Conservation (phyloP, 1,139 yeast genomes). For the Pichia terricola region DNA sequence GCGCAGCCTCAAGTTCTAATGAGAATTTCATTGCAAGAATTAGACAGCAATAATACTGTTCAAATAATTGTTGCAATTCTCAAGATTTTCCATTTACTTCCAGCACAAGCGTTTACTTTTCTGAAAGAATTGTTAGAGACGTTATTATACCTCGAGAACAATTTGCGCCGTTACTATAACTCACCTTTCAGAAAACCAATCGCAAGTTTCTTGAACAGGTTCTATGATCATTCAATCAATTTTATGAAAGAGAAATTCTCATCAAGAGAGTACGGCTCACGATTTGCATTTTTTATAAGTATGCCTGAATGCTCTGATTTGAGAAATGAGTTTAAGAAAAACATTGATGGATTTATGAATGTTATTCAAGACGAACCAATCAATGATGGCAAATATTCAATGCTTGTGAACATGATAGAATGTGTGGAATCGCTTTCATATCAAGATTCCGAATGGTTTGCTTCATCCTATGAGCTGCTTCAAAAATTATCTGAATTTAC, state of each 20-base stretch:
- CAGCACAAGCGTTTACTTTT: conserved; percentile 86
- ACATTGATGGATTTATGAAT: conserved; percentile 32
- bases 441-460: conserved; percentile 56
- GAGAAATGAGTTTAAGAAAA: conserved; percentile 44
- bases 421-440: conserved; percentile 44
- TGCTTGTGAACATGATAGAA: conserved; percentile 65
- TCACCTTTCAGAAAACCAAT: conserved; percentile 93
- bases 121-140: conserved; percentile 79
- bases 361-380: conserved; percentile 38
- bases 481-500: conserved; percentile 31
- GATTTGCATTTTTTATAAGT: conserved; percentile 54
- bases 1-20: conserved; percentile 77
- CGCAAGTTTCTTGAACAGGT: conserved; percentile 77
- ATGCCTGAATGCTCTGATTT: conserved; percentile 50
- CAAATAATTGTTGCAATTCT: conserved; percentile 84
- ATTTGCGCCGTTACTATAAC: conserved; percentile 71
- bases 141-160: conserved; percentile 69
- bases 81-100: conserved; percentile 84
- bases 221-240: conserved; percentile 64
- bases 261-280: conserved; percentile 59
- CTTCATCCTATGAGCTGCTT: conserved; percentile 39
- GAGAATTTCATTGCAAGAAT: conserved; percentile 60
- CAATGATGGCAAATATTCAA: conserved; percentile 47
- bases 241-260: conserved; percentile 62
- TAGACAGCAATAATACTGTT: conserved; percentile 72